Evolutionary conservation across 2,329 filamentous ascomycete species (phyloP).

Genomic region (Calonectria pseudoreteaudii): DNA sequence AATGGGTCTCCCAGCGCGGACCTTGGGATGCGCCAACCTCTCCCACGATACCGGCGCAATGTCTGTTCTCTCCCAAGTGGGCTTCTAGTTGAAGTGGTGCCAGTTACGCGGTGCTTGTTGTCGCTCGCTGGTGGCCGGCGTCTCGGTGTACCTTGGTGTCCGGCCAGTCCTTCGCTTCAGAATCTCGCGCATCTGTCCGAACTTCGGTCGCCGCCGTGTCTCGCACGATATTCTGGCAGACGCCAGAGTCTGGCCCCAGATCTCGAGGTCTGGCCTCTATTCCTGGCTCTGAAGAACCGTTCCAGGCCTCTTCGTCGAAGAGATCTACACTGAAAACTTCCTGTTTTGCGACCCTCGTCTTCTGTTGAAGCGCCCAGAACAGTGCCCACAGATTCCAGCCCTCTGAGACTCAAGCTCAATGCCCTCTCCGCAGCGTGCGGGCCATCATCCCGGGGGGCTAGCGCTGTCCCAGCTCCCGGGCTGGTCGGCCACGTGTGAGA

Average conservation of each 20-base stretch:
- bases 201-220: background rate
- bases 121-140: slow-evolving; percentile 15
- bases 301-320: slow-evolving; percentile 17
- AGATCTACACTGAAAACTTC: slow-evolving; percentile 18
- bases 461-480: slow-evolving; percentile 28
- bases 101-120: slow-evolving; percentile 29
- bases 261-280: background rate
- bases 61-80: slow-evolving; percentile 29
- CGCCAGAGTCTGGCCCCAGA: slow-evolving; percentile 6
- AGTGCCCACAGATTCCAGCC: slow-evolving; percentile 10
- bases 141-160: slow-evolving; percentile 12
- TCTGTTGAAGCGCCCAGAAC: slow-evolving; percentile 6
- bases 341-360: slow-evolving; percentile 16
- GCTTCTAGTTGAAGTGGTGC: slow-evolving; percentile 14
- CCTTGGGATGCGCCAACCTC: slow-evolving; percentile 19
- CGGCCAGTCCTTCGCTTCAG: background rate
- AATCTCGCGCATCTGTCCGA: background rate
- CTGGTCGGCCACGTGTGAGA: slow-evolving; percentile 42
- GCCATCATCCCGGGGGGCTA: slow-evolving; percentile 28
- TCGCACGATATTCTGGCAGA: background rate
- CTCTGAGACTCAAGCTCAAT: background rate
- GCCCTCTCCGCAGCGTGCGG: slow-evolving; percentile 27
- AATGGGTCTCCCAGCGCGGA: background rate
- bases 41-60: slow-evolving; percentile 23
- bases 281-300: slow-evolving; percentile 9